Percentiles rank a stretch among this genome's conserved stretches.
These are phyloP conservation scores for Penicillium dipodomyicola DNA, from an alignment of 495 filamentous ascomycete genomes.

Conservation along the genomic window DNA sequence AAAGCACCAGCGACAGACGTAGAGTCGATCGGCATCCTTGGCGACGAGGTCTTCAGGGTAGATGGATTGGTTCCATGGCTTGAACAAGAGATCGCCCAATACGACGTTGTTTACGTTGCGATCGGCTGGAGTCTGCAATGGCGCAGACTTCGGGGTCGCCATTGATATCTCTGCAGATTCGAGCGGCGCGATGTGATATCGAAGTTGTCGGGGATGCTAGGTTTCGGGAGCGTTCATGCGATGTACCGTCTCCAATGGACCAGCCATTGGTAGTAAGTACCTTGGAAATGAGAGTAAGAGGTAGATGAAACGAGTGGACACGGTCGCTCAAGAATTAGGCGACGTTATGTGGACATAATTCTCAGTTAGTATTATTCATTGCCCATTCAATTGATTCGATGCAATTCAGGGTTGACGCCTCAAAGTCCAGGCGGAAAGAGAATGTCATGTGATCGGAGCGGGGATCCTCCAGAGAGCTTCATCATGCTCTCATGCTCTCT, in stretches of 20 bases:
- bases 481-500: background rate
- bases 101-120: constrained; percentile 73
- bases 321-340: constrained; percentile 5
- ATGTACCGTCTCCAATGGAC: constrained; percentile 12
- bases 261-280: constrained; percentile 28
- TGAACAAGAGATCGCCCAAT: constrained; percentile 69
- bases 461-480: constrained; percentile 4
- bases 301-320: background rate
- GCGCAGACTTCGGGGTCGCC: constrained; percentile 29
- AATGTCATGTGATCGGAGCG: constrained; percentile 8
- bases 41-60: constrained; percentile 76
- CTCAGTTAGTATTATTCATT: background rate
- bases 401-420: background rate
- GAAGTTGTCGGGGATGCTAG: constrained; percentile 5
- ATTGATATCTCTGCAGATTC: constrained; percentile 20
- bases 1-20: constrained; percentile 92
- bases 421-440: background rate
- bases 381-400: background rate
- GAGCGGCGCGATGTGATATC: background rate
- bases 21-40: constrained; percentile 62
- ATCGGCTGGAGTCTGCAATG: constrained; percentile 40
- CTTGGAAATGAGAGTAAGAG: constrained; percentile 1
- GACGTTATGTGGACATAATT: background rate
- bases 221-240: constrained; percentile 10
- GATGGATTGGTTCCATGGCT: constrained; percentile 74